Percentiles rank a stretch among this genome's conserved stretches.
phyloP scores from a whole-genome alignment of 441 rosid species.

The Populus hybrid region DNA sequence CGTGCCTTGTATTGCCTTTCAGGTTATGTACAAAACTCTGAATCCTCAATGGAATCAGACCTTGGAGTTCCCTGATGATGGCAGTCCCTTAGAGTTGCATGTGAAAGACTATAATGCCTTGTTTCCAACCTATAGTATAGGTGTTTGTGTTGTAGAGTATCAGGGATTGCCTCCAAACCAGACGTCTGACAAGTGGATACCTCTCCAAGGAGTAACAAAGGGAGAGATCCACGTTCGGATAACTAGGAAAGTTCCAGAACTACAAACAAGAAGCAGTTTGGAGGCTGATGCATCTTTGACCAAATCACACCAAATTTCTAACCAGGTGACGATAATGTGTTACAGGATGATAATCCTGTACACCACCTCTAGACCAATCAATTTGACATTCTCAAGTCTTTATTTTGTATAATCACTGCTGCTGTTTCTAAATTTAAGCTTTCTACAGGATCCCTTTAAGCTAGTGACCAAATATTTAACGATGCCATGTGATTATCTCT shows the following conservation, averaged over 20 bases:
- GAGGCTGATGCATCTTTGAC: constrained; percentile 48
- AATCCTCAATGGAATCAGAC: constrained; percentile 89
- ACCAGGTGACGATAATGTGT: constrained; percentile 42
- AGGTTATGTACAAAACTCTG: constrained; percentile 77
- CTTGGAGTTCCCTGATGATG: constrained; percentile 85
- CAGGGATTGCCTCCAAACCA: constrained; percentile 78
- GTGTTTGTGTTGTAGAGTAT: constrained; percentile 83
- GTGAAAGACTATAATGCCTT: constrained; percentile 89
- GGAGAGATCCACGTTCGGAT: constrained; percentile 85
- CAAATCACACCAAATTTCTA: constrained; percentile 45
- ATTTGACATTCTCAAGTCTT: no score
- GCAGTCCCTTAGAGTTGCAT: constrained; percentile 65
- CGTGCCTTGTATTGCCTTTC: constrained; percentile 17
- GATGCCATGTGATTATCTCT: no score
- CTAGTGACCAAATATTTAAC: no score
- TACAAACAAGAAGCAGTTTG: constrained; percentile 42
- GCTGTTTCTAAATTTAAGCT: no score
- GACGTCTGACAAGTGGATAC: constrained; percentile 91
- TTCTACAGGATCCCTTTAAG: no score
- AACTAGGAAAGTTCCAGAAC: constrained; percentile 68
- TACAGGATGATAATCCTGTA: not conserved
- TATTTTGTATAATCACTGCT: no score
- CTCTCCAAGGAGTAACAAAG: constrained; percentile 85
- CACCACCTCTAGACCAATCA: no score
- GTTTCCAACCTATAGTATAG: constrained; percentile 77